Evolutionary conservation across 352 stramenopile species (phyloP).

Genomic region (Phytophthora europaea): DNA sequence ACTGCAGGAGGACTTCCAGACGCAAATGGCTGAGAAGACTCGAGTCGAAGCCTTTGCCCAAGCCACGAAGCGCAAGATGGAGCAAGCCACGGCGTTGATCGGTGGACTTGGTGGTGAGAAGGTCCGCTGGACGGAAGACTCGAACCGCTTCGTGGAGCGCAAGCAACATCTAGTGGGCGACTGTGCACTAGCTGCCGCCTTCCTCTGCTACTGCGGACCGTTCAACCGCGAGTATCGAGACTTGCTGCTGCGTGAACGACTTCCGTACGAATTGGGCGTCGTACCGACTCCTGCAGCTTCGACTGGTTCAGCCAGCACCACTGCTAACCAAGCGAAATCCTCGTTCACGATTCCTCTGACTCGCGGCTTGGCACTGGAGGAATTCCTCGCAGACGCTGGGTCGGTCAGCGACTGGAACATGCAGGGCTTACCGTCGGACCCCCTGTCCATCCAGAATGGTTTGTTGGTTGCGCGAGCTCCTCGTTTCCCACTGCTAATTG

Average conservation of each 20-base stretch:
- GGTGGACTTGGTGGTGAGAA: conserved; percentile 87
- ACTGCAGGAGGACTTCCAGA: conserved; percentile 91
- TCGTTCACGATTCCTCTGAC: conserved; percentile 73
- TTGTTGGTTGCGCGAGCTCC: conserved; percentile 85
- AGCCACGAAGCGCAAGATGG: conserved; percentile 91
- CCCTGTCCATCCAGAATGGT: conserved; percentile 93
- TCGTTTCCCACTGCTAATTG: conserved; percentile 89
- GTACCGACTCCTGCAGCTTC: conserved; percentile 17
- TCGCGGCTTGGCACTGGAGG: conserved; percentile 61
- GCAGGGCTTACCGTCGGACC: conserved; percentile 87
- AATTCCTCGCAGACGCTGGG: conserved; percentile 83
- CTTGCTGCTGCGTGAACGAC: conserved; percentile 61
- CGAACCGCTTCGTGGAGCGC: conserved; percentile 85
- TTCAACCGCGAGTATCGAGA: conserved; percentile 92
- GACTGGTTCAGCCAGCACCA: conserved; percentile 4
- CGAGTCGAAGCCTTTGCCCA: conserved; percentile 88
- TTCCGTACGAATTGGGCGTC: conserved; percentile 75
- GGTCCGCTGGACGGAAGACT: conserved; percentile 91
- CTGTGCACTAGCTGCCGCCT: conserved; percentile 86
- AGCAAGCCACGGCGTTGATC: conserved; percentile 91
- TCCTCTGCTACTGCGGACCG: conserved; percentile 91
- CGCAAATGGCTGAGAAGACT: conserved; percentile 90
- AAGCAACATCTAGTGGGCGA: conserved; percentile 90
- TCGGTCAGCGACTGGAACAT: conserved; percentile 92
- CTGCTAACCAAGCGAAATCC: conserved; percentile 16